Conservation (phyloP, 2,329 filamentous ascomycete species). For the Fusarium humuli region DNA sequence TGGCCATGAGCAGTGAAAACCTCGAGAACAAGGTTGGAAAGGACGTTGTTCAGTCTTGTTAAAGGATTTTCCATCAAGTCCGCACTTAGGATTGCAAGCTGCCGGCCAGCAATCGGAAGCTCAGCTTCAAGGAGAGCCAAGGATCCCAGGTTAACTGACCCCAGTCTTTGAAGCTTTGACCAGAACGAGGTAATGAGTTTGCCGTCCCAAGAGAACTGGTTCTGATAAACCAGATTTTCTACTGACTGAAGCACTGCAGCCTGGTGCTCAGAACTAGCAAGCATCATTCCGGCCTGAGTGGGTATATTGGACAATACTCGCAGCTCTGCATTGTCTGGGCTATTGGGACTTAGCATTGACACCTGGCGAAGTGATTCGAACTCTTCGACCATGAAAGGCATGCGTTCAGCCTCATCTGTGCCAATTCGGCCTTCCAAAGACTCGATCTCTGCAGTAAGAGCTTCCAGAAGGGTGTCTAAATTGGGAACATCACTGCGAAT, state of each 20-base stretch:
- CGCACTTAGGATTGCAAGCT: conserved; percentile 62
- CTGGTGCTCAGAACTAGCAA: conserved; percentile 51
- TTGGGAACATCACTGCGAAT: conserved; percentile 58
- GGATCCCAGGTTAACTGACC: conserved; percentile 67
- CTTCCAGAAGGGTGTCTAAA: conserved; percentile 61
- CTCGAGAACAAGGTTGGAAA: conserved; percentile 60
- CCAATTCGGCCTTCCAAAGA: conserved; percentile 61
- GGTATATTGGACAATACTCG: conserved; percentile 61
- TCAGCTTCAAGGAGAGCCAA: conserved; percentile 74
- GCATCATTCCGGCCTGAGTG: conserved; percentile 50
- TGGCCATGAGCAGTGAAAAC: conserved; percentile 56
- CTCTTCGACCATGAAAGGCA: conserved; percentile 64
- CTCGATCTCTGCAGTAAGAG: conserved; percentile 63
- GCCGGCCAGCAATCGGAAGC: conserved; percentile 68
- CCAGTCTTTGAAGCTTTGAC: conserved; percentile 63
- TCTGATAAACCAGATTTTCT: conserved; percentile 59
- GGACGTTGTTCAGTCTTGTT: conserved; percentile 59
- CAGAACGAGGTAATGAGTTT: conserved; percentile 61
- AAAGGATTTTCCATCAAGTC: conserved; percentile 64
- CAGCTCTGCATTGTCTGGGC: conserved; percentile 50
- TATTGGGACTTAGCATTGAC: conserved; percentile 54
- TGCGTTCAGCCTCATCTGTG: conserved; percentile 54
- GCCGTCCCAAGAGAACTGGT: conserved; percentile 55
- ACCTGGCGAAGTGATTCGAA: conserved; percentile 70
- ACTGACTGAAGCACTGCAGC: conserved; percentile 60